Evolutionary conservation across 345 rosid species (phyloP).

Genomic region (Gossypium ekmanianum): DNA sequence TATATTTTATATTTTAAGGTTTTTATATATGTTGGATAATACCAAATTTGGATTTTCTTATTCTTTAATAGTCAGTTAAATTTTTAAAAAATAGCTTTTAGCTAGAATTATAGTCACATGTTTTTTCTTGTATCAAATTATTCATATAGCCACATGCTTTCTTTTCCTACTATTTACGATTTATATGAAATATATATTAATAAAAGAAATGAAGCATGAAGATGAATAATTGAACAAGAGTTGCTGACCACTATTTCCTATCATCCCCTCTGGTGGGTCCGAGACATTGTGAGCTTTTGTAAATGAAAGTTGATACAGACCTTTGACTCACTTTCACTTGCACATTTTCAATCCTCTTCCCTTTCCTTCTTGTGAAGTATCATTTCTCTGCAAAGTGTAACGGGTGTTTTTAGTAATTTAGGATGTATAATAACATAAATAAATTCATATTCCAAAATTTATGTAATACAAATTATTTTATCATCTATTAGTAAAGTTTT

Average conservation of each 20-base stretch:
- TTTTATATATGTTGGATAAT: no score
- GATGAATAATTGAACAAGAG: background rate
- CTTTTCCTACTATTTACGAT: background rate
- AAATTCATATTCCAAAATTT: no score
- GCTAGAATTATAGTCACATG: no score
- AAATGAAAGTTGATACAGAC: constrained; percentile 6
- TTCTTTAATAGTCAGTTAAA: no score
- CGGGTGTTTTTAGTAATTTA: background rate
- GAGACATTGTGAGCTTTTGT: constrained; percentile 1
- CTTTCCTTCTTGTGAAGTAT: background rate
- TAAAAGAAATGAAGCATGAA: background rate
- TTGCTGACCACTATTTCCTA: background rate
- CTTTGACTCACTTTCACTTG: background rate
- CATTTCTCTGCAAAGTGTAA: background rate
- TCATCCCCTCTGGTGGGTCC: background rate
- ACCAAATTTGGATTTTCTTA: no score
- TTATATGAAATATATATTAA: background rate
- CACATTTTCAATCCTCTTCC: background rate
- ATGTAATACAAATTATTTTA: no score
- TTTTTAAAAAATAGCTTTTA: no score
- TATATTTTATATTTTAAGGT: no score
- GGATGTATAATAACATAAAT: background rate
- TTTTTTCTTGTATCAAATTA: background rate
- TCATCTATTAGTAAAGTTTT: no score
- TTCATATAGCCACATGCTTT: background rate